These are phyloP conservation scores for Capillidium heterosporum DNA, from an alignment of 371 early-diverging fungal species.

Conservation along the genomic window DNA sequence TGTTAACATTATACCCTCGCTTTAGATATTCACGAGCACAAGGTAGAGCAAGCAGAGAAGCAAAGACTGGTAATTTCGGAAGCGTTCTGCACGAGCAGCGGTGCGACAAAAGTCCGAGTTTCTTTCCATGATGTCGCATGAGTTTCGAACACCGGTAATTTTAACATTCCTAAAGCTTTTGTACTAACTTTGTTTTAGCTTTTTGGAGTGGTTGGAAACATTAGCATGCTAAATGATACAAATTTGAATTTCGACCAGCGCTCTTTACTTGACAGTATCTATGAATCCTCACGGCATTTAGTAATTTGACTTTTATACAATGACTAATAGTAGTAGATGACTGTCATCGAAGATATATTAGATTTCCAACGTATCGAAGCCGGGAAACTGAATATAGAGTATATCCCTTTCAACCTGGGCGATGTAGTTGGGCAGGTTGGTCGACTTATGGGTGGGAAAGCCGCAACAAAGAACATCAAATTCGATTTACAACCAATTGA, in stretches of 20 bases:
- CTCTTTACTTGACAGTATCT: neutral
- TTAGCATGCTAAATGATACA: neutral
- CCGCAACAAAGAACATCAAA: conserved; percentile 41
- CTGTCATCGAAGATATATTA: neutral
- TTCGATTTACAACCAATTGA: conserved; percentile 39
- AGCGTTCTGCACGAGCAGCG: neutral
- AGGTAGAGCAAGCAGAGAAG: neutral
- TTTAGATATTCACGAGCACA: neutral
- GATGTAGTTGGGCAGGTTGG: conserved; percentile 13
- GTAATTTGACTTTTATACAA: neutral
- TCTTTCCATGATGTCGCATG: conserved; percentile 1
- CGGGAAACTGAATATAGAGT: conserved; percentile 49
- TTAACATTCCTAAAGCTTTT: neutral
- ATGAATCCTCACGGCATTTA: neutral
- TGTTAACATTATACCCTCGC: too few species aligned
- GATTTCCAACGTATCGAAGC: conserved; percentile 30
- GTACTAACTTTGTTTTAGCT: neutral
- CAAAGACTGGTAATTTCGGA: neutral
- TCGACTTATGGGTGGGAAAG: conserved; percentile 24
- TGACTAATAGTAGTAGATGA: neutral
- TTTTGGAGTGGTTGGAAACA: conserved; percentile 3
- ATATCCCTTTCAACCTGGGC: conserved; percentile 46
- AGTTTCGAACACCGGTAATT: neutral
- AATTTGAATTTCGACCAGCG: neutral
- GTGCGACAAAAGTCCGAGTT: neutral